Evolutionary conservation across 371 early-diverging fungal species (phyloP).

Genomic region (Lichtheimia ramosa): DNA sequence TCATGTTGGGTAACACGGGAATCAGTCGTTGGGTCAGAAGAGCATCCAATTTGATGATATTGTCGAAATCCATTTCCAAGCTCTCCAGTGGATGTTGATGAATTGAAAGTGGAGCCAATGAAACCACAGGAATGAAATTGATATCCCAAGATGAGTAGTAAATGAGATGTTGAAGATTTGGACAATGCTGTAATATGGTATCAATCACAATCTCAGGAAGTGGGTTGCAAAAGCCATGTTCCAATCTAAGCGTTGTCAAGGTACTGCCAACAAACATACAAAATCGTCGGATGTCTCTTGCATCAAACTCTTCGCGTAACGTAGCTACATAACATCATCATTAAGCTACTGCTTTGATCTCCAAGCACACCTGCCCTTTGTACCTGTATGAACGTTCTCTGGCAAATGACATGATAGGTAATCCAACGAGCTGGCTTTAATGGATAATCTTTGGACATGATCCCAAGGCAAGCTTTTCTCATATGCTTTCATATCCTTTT

Average conservation of each 20-base stretch:
- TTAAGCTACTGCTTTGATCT: too few relatives aligned
- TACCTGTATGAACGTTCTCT: not conserved
- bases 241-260: not conserved
- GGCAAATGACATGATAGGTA: not conserved
- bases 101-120: not conserved
- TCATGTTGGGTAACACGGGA: not conserved
- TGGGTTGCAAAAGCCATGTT: conserved; percentile 1
- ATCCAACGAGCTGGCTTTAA: not conserved
- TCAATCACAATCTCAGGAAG: not conserved
- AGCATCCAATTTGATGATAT: not conserved
- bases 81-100: not conserved
- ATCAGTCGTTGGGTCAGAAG: not conserved
- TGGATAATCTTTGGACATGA: not conserved
- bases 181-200: not conserved
- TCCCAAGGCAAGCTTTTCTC: not conserved
- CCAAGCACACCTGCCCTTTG: not conserved
- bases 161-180: not conserved
- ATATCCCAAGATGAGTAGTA: not conserved
- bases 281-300: not conserved
- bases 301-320: not conserved
- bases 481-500: not conserved
- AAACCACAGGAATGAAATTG: not conserved
- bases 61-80: not conserved
- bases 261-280: not conserved
- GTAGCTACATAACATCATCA: not conserved